Evolutionary conservation across 345 rosid species (phyloP).

Genomic region (Lagerstroemia speciosa): DNA sequence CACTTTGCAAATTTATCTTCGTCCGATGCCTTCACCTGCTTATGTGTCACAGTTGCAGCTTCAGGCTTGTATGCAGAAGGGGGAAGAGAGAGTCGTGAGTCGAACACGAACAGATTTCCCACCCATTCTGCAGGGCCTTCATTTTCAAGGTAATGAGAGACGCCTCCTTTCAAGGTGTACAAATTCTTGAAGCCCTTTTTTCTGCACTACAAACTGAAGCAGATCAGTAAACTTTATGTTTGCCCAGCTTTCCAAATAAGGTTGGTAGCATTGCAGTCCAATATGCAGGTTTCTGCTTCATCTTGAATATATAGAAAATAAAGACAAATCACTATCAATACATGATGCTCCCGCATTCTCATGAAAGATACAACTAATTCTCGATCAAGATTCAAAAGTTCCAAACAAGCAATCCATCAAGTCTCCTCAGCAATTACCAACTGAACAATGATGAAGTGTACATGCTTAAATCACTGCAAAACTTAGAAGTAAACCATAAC

Average conservation of each 20-base stretch:
- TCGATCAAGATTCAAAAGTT: not conserved
- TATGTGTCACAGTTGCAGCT: constrained; percentile 15
- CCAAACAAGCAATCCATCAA: not conserved
- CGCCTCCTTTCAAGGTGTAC: constrained; percentile 78
- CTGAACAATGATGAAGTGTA: not conserved
- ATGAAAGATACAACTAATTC: not conserved
- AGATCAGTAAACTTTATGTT: not conserved
- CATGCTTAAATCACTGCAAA: not conserved
- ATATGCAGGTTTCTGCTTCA: not conserved
- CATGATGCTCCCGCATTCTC: not conserved
- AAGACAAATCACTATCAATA: not conserved
- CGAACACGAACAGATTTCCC: constrained; percentile 88
- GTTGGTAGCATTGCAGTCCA: not conserved
- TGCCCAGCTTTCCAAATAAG: not conserved
- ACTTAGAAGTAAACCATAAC: too few relatives aligned
- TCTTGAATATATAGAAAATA: not conserved
- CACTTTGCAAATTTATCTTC: constrained; percentile 54
- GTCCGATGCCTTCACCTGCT: constrained; percentile 18
- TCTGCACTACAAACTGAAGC: constrained; percentile 37
- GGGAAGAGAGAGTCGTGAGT: constrained; percentile 82
- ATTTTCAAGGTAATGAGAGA: constrained; percentile 71
- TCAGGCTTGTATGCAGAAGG: constrained; percentile 49
- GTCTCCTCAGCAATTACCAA: not conserved
- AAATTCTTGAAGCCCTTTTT: constrained; percentile 61
- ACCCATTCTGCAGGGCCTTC: constrained; percentile 67